Evolutionary conservation across 2,329 filamentous ascomycete genomes (phyloP).

Genomic region (Fusarium cyanostomum): DNA sequence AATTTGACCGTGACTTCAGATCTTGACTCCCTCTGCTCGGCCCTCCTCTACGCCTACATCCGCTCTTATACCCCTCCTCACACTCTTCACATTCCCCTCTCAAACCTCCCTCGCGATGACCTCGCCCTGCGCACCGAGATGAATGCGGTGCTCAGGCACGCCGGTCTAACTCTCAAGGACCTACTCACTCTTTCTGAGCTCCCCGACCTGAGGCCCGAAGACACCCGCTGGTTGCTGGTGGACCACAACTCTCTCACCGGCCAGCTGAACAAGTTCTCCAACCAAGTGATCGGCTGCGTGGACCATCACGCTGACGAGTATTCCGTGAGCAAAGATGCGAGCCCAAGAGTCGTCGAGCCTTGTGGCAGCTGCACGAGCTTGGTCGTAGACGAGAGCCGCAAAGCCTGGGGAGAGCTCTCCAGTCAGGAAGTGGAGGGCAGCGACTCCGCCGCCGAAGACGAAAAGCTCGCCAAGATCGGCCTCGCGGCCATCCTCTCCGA

Average conservation of each 20-base stretch:
- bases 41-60: slow-evolving; percentile 78
- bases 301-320: slow-evolving; percentile 84
- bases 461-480: slow-evolving; percentile 71
- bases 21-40: slow-evolving; percentile 81
- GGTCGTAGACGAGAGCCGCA: slow-evolving; percentile 67
- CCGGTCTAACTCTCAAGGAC: slow-evolving; percentile 66
- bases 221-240: slow-evolving; percentile 77
- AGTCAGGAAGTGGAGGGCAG: slow-evolving; percentile 31
- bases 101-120: slow-evolving; percentile 74
- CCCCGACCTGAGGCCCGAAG: slow-evolving; percentile 58
- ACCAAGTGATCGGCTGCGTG: slow-evolving; percentile 70
- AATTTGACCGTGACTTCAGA: slow-evolving; percentile 56
- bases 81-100: slow-evolving; percentile 74
- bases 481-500: slow-evolving; percentile 79
- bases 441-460: slow-evolving; percentile 53
- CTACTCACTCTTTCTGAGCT: slow-evolving; percentile 70
- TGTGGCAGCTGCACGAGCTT: slow-evolving; percentile 79
- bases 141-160: slow-evolving; percentile 68
- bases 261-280: slow-evolving; percentile 61
- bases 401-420: slow-evolving; percentile 65
- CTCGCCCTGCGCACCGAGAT: slow-evolving; percentile 79
- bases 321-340: slow-evolving; percentile 56
- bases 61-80: slow-evolving; percentile 66
- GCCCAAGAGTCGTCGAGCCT: slow-evolving; percentile 70
- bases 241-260: slow-evolving; percentile 82